phyloP scores from a whole-genome alignment of 805 yeast species.

The Barnettozyma californica region DNA sequence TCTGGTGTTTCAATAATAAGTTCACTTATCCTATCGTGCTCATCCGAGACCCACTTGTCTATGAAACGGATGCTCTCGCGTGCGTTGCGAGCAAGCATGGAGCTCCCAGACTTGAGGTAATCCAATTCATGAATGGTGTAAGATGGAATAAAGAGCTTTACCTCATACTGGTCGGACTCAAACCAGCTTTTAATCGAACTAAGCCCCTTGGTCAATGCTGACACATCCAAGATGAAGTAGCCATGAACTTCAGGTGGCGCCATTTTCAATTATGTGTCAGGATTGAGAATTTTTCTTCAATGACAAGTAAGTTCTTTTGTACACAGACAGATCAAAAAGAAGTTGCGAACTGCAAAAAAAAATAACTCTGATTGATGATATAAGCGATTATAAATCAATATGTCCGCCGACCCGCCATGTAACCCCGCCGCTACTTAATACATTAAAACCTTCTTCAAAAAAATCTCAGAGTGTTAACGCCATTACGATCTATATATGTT shows the following conservation, averaged over 20 bases:
- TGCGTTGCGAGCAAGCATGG: constrained; percentile 58
- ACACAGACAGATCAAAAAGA: background rate
- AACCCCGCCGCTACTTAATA: too few relatives aligned
- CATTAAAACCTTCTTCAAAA: too few relatives aligned
- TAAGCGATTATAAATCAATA: background rate
- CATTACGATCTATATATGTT: background rate
- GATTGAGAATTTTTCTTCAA: background rate
- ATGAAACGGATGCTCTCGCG: constrained; percentile 59
- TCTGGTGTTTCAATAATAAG: constrained; percentile 35
- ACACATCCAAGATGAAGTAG: constrained; percentile 56
- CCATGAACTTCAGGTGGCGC: background rate
- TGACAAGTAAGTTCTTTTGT: background rate
- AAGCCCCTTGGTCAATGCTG: constrained; percentile 63
- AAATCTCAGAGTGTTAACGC: too few relatives aligned
- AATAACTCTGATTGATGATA: background rate
- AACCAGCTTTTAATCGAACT: constrained; percentile 66
- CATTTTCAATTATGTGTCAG: background rate
- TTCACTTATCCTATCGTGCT: constrained; percentile 16
- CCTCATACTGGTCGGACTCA: constrained; percentile 28
- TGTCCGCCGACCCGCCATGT: too few relatives aligned
- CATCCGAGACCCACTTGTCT: constrained; percentile 30
- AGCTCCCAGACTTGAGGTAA: constrained; percentile 47
- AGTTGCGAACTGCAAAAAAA: background rate
- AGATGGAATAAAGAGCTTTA: constrained; percentile 46
- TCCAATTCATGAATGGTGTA: constrained; percentile 58